phyloP scores from a whole-genome alignment of 208 protist species.

The Trichomonas tenax region DNA sequence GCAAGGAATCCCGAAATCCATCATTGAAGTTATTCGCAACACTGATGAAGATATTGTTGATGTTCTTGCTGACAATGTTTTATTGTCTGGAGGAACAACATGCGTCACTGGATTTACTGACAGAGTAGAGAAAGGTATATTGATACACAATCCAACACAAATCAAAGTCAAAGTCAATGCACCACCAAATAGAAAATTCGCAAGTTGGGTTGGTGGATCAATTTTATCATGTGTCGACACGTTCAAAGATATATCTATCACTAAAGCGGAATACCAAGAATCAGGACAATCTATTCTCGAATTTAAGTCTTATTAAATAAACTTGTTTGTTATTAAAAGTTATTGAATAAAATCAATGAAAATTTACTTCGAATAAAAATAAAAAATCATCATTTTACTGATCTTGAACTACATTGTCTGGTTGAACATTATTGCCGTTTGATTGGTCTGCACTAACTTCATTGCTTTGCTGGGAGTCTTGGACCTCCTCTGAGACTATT shows the following conservation, averaged over 20 bases:
- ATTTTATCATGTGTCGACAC: conserved; percentile 77
- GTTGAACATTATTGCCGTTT: too few species aligned
- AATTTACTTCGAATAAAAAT: too few species aligned
- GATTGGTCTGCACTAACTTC: too few species aligned
- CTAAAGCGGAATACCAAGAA: conserved; percentile 72
- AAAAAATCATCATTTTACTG: too few species aligned
- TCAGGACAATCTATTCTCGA: conserved; percentile 51
- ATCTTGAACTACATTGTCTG: too few species aligned
- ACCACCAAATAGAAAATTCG: conserved; percentile 54
- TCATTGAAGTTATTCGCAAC: conserved; percentile 46
- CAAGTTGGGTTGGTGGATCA: conserved; percentile 76
- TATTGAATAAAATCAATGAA: too few species aligned
- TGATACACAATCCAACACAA: conserved; percentile 23
- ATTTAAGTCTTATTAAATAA: conserved; percentile 47
- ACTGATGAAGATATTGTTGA: conserved; percentile 47
- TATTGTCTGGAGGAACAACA: conserved; percentile 39
- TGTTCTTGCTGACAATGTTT: conserved; percentile 40
- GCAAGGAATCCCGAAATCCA: conserved; percentile 41
- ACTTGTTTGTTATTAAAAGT: not conserved
- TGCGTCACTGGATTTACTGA: conserved; percentile 68
- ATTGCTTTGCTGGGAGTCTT: too few species aligned
- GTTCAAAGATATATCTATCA: conserved; percentile 78
- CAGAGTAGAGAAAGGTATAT: conserved; percentile 62
- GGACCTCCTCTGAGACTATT: too few species aligned
- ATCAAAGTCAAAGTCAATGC: conserved; percentile 36